A percentile compares a stretch with the other conserved stretches of the same genome.
These are phyloP conservation scores for Croton setiger DNA, from an alignment of 441 rosid species.

Conservation along the genomic window DNA sequence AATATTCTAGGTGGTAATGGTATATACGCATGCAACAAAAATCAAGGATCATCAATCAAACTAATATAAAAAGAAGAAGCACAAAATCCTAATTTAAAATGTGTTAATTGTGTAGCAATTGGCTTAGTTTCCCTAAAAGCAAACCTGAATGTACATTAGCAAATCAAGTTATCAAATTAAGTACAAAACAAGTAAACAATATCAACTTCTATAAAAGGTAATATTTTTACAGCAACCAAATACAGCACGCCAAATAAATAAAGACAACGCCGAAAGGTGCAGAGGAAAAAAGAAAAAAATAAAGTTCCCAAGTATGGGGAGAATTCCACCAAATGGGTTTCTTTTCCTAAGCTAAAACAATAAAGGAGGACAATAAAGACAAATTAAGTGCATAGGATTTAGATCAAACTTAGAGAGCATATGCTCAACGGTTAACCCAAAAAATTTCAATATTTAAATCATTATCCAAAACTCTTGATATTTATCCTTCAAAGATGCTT, in stretches of 20 bases:
- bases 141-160: too few species aligned
- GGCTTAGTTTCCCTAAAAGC: too few species aligned
- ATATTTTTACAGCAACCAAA: slow-evolving; percentile 10
- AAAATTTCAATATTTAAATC: slow-evolving; percentile 29
- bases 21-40: too few species aligned
- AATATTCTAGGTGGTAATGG: too few species aligned
- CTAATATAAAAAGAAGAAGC: too few species aligned
- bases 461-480: slow-evolving; percentile 46
- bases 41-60: too few species aligned
- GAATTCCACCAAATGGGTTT: slow-evolving; percentile 12
- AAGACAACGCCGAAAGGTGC: neutral
- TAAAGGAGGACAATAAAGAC: slow-evolving; percentile 20
- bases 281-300: neutral
- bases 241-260: neutral
- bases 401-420: slow-evolving; percentile 27
- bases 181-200: neutral
- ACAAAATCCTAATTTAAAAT: too few species aligned
- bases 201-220: neutral
- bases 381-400: slow-evolving; percentile 2
- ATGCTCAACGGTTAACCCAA: slow-evolving; percentile 15
- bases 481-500: slow-evolving; percentile 46
- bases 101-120: too few species aligned
- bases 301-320: slow-evolving; percentile 19
- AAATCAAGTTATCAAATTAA: neutral
- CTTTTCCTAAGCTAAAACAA: slow-evolving; percentile 20